A percentile compares a stretch with the other conserved stretches of the same genome.
Conservation (phyloP, 1,284 basidiomycete genomes). For the Tilletia indica region DNA sequence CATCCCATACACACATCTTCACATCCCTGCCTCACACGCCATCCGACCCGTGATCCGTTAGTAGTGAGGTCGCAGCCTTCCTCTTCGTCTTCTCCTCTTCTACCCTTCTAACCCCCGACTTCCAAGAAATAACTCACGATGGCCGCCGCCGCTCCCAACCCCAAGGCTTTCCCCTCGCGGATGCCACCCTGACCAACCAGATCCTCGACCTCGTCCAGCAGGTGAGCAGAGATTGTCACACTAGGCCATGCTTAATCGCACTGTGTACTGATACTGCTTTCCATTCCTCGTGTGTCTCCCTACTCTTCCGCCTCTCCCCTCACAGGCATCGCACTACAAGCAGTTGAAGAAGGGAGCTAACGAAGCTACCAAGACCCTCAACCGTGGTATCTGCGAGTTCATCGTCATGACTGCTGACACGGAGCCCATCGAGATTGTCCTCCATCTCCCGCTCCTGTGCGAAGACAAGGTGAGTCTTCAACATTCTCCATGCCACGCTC, state of each 20-base stretch:
- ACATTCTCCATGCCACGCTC: no score
- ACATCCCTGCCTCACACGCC: background rate
- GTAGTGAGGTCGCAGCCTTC: conserved; percentile 12
- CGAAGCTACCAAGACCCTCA: conserved; percentile 92
- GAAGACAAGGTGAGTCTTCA: conserved; percentile 73
- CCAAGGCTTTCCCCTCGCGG: conserved; percentile 89
- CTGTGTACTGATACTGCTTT: conserved; percentile 35
- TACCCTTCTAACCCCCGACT: background rate
- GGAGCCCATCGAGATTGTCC: conserved; percentile 94
- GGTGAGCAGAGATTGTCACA: conserved; percentile 18
- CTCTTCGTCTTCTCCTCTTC: background rate
- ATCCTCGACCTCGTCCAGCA: conserved; percentile 63
- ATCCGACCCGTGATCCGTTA: conserved; percentile 12
- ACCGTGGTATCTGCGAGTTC: conserved; percentile 97
- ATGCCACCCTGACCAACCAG: conserved; percentile 86
- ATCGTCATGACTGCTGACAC: conserved; percentile 88
- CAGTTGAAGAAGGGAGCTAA: conserved; percentile 98
- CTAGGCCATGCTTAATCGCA: conserved; percentile 12
- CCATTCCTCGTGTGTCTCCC: background rate
- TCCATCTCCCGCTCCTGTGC: conserved; percentile 94
- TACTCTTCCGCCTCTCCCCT: no score
- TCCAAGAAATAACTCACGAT: background rate
- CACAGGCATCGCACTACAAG: conserved; percentile 71
- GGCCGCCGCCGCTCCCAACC: conserved; percentile 56
- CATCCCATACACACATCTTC: no score